These are phyloP conservation scores for Phoma sp. DNA, from an alignment of 2,329 filamentous ascomycete species.

Conservation along the genomic window DNA sequence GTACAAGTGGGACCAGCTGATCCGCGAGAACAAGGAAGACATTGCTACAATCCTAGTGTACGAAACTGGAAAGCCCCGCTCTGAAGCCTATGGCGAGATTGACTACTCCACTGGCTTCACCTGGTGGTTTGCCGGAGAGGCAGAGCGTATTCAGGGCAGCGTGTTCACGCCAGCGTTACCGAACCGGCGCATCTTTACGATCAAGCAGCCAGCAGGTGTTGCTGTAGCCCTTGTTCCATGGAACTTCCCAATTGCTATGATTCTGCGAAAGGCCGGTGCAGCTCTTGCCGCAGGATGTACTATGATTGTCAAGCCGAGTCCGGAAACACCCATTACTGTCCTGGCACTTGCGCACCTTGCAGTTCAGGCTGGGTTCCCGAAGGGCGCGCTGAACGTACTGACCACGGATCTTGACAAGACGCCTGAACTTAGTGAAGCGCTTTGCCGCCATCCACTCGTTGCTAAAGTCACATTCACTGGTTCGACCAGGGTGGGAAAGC, in stretches of 20 bases:
- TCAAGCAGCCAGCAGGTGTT: slow-evolving; percentile 78
- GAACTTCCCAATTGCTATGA: slow-evolving; percentile 75
- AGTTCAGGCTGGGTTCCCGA: slow-evolving; percentile 56
- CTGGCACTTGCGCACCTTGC: slow-evolving; percentile 49
- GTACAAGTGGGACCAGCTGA: slow-evolving; percentile 69
- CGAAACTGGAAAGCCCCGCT: slow-evolving; percentile 62
- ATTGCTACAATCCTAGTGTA: slow-evolving; percentile 68
- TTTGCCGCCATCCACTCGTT: slow-evolving; percentile 63
- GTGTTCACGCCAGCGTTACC: slow-evolving; percentile 66
- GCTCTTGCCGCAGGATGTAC: slow-evolving; percentile 75
- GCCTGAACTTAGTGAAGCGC: slow-evolving; percentile 60
- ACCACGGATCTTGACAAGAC: slow-evolving; percentile 65
- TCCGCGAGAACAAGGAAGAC: slow-evolving; percentile 67
- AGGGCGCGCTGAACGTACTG: slow-evolving; percentile 66
- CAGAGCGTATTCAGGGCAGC: slow-evolving; percentile 67
- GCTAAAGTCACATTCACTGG: slow-evolving; percentile 69
- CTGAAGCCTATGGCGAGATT: slow-evolving; percentile 60
- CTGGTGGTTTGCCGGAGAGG: slow-evolving; percentile 66
- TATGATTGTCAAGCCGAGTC: slow-evolving; percentile 64
- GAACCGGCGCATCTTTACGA: slow-evolving; percentile 69
- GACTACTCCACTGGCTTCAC: slow-evolving; percentile 62
- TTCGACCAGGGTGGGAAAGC: slow-evolving; percentile 65
- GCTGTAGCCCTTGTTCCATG: slow-evolving; percentile 73
- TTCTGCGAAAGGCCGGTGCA: slow-evolving; percentile 70
- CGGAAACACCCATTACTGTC: slow-evolving; percentile 50